Base-by-base conservation (phyloP, 2,329 filamentous ascomycete species). In the Alternaria solani region DNA sequence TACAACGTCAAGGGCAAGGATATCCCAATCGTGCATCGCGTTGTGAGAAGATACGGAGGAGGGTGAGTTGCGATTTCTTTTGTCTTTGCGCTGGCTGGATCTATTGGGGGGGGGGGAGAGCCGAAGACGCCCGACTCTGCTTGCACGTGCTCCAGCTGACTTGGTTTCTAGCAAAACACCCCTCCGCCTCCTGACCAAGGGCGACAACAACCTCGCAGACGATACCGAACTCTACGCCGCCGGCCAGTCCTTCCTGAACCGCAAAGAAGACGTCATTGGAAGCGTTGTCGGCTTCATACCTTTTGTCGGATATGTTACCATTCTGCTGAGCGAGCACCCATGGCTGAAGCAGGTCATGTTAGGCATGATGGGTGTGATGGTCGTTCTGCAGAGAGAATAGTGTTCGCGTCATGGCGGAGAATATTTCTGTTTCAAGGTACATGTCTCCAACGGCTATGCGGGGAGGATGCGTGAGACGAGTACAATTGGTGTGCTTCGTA, bases 331-430 rank as follows among this genome's bases (percentile, higher is more conserved):
- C 64, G 95, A 99, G 79, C 90, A 99, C 77, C 95, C 95, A 6
- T 98, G 94, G 94, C 79, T 98, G 71, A 99, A 99, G 87, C 96
- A 92, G 43, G 94, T 89, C 26, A 92, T 98, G 89, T 80, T 99
- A 73, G 94, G 92, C 1, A 86, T 97, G 51, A 99, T 99, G 95
- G 95, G 94, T 1, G 78, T 97, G 71, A 88, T 96, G 81, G 95
- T 97, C 26, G 90, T 99, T 48, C 78, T 99, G 71, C 95, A 99
- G 79, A 84, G 94, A 74, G 95, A 99, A 83, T 97, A 62, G 70
- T 42, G n/a, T 9, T 43, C 44, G 30, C n/a, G n/a, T 18, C 7
- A 9, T 38, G 4, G 39, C 20, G 18, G 36, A 18, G 20, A 3
- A 14, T 36, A 2, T 11, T 11, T 49, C 46, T 16, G 20, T 34